These are phyloP conservation scores for Termitomyces sp. DNA, from an alignment of 768 basidiomycete species.

Conservation along the genomic window DNA sequence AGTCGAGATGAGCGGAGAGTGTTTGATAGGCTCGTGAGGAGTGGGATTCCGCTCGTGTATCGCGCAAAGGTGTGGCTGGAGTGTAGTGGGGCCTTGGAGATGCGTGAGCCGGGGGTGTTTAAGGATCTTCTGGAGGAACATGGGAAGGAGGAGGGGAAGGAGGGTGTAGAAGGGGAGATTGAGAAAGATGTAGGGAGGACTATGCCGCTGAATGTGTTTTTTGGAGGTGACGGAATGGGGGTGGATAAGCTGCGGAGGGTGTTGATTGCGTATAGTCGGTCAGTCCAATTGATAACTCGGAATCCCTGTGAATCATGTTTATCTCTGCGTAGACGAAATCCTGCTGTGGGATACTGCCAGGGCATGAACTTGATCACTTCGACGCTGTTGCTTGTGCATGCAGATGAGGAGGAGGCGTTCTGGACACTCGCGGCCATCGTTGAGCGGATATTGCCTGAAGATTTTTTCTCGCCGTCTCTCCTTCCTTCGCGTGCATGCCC, in stretches of 20 bases:
- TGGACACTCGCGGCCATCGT: slow-evolving; percentile 91
- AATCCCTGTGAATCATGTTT: background rate
- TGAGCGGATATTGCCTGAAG: slow-evolving; percentile 81
- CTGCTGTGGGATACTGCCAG: slow-evolving; percentile 90
- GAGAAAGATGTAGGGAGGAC: slow-evolving; percentile 94
- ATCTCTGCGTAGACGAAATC: slow-evolving; percentile 65
- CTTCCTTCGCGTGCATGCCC: slow-evolving; percentile 94
- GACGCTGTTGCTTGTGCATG: slow-evolving; percentile 86
- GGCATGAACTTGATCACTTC: slow-evolving; percentile 96
- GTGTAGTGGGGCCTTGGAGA: slow-evolving; percentile 89
- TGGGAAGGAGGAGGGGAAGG: slow-evolving; percentile 32
- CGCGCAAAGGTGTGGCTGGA: slow-evolving; percentile 91
- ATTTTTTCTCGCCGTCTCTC: slow-evolving; percentile 91
- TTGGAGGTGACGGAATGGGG: slow-evolving; percentile 93
- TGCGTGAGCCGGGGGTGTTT: slow-evolving; percentile 89
- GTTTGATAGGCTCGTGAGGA: slow-evolving; percentile 74
- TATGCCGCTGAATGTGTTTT: slow-evolving; percentile 94
- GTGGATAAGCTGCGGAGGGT: slow-evolving; percentile 89
- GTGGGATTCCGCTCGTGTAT: slow-evolving; percentile 83
- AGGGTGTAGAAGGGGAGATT: slow-evolving; percentile 67
- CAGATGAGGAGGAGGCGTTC: slow-evolving; percentile 95
- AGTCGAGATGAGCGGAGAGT: slow-evolving; percentile 75
- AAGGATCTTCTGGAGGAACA: slow-evolving; percentile 66
- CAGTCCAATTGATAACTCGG: slow-evolving; percentile 20
- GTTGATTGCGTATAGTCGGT: slow-evolving; percentile 90